Evolutionary conservation across 441 rosid genomes (phyloP).

Genomic region (Capsella rubella): DNA sequence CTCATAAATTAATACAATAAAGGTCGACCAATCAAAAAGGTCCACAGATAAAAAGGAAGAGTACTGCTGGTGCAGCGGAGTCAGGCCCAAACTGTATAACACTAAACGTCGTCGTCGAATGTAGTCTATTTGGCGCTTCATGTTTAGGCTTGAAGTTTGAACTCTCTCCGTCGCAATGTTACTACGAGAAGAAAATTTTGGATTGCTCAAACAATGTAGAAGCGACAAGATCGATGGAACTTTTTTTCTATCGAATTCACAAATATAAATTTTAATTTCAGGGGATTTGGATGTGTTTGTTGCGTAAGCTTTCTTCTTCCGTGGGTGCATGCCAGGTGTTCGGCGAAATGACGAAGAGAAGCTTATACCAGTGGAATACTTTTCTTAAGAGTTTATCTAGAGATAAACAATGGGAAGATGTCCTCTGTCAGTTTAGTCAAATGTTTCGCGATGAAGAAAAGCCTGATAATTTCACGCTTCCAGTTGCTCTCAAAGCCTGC

Average conservation of each 20-base stretch:
- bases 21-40: not conserved
- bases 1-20: not conserved
- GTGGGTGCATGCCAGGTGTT: constrained; percentile 52
- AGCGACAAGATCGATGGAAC: not conserved
- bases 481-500: constrained; percentile 57
- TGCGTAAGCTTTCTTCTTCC: constrained; percentile 20
- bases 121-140: not conserved
- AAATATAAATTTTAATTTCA: not conserved
- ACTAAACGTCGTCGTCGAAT: not conserved
- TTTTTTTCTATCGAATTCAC: too few relatives aligned
- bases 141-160: not conserved
- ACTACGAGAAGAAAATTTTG: not conserved
- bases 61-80: not conserved
- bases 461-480: constrained; percentile 55
- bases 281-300: not conserved
- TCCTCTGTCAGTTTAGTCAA: constrained; percentile 42
- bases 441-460: constrained; percentile 46
- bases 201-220: constrained; percentile 24
- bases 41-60: not conserved
- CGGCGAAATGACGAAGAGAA: constrained; percentile 57
- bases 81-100: constrained; percentile 6
- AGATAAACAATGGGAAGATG: constrained; percentile 45
- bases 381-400: constrained; percentile 52
- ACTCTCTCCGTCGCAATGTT: not conserved
- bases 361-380: constrained; percentile 55